Evolutionary conservation across 805 yeast species (phyloP).

Genomic region (Spathaspora arborariae): DNA sequence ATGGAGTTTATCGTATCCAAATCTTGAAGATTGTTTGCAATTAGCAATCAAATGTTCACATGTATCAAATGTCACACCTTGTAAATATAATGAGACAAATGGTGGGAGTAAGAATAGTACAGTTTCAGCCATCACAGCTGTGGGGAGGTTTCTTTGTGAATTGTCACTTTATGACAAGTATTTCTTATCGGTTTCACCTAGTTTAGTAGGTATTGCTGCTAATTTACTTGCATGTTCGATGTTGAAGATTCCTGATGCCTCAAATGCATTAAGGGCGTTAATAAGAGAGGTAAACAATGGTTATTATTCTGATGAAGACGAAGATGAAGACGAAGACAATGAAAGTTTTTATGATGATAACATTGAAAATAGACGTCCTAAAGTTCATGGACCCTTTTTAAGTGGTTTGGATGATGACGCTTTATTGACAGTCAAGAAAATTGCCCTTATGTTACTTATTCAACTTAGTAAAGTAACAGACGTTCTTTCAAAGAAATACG

Average conservation of each 20-base stretch:
- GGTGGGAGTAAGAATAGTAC: conserved; percentile 19
- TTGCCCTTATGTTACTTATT: conserved; percentile 41
- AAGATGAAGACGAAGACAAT: conserved; percentile 6
- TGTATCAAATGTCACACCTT: conserved; percentile 20
- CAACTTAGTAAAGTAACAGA: conserved; percentile 47
- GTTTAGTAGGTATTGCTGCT: conserved; percentile 47
- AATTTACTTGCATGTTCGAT: conserved; percentile 52
- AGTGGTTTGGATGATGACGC: conserved; percentile 44
- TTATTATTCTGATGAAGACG: conserved; percentile 4
- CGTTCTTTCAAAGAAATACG: conserved; percentile 48
- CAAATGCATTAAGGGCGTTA: conserved; percentile 26
- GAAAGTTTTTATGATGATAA: conserved; percentile 20
- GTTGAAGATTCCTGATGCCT: conserved; percentile 45
- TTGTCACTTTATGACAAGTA: conserved; percentile 47
- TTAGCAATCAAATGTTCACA: conserved; percentile 30
- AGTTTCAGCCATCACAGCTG: conserved; percentile 51
- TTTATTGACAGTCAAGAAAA: conserved; percentile 34
- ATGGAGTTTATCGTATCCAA: conserved; percentile 45
- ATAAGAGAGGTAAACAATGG: conserved; percentile 8
- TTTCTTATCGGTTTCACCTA: conserved; percentile 42
- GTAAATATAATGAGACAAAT: conserved; percentile 17
- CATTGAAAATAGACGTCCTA: conserved; percentile 41
- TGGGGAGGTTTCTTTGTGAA: conserved; percentile 53
- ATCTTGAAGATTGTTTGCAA: conserved; percentile 49
- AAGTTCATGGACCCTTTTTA: conserved; percentile 44